These are phyloP conservation scores for Astrocystis sublimbata DNA, from an alignment of 495 filamentous ascomycete genomes.

Conservation along the genomic window DNA sequence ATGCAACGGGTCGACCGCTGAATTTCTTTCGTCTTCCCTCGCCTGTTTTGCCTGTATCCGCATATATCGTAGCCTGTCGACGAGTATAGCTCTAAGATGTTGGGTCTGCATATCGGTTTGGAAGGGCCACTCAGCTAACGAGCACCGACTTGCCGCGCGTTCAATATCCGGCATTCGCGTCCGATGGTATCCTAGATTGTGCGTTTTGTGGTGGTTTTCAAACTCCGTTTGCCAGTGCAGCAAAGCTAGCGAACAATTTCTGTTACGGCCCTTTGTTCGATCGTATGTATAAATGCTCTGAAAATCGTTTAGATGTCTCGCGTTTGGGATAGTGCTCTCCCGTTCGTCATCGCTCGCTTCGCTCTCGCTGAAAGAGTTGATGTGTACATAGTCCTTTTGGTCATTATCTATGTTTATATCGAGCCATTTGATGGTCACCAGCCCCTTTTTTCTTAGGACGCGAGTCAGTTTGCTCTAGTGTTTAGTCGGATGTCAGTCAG, in stretches of 20 bases:
- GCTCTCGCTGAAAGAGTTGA: constrained; percentile 4
- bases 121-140: background rate
- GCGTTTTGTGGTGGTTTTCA: background rate
- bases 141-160: background rate
- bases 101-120: background rate
- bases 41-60: background rate
- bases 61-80: background rate
- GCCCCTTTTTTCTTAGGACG: background rate
- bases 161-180: background rate
- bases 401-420: background rate
- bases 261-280: background rate
- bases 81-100: background rate
- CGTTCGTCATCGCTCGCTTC: constrained; percentile 6
- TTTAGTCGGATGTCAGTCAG: background rate
- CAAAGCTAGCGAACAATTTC: background rate
- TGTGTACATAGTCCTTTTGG: background rate
- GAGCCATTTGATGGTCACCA: constrained; percentile 6
- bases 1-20: constrained; percentile 14
- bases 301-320: background rate
- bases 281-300: background rate
- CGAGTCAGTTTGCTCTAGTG: constrained; percentile 8
- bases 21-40: constrained; percentile 1
- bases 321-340: background rate
- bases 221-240: background rate
- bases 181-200: background rate